Percentiles rank a stretch among this genome's conserved stretches.
Conservation (phyloP, 345 rosid species). For the Ailanthus altissimus region DNA sequence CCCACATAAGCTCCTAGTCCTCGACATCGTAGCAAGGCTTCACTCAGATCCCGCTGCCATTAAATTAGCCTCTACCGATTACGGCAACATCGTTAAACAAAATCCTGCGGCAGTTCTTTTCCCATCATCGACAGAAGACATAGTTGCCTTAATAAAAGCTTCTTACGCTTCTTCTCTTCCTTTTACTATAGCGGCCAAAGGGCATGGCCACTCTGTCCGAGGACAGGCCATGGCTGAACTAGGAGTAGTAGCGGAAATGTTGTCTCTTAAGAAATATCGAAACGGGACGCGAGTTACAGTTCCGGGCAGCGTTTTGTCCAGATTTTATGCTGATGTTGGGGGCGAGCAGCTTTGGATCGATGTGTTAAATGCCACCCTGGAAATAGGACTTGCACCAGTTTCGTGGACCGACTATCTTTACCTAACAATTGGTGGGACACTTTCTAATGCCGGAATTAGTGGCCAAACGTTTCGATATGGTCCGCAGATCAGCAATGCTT, state of each 20-base stretch:
- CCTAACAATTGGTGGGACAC: conserved; percentile 90
- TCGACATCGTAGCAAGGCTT: conserved; percentile 32
- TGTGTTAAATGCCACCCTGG: conserved; percentile 49
- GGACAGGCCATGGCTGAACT: conserved; percentile 77
- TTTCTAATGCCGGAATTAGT: conserved; percentile 90
- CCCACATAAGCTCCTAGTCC: conserved; percentile 23
- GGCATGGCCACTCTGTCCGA: conserved; percentile 65
- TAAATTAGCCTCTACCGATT: conserved; percentile 55
- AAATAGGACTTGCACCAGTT: conserved; percentile 65
- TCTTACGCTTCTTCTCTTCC: conserved; percentile 39
- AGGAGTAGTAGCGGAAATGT: conserved; percentile 81
- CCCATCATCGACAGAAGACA: conserved; percentile 59
- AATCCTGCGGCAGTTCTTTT: conserved; percentile 64
- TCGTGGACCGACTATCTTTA: conserved; percentile 89
- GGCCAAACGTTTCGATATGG: conserved; percentile 90
- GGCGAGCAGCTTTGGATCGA: conserved; percentile 84
- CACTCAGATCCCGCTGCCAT: conserved; percentile 45
- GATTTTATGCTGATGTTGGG: conserved; percentile 66
- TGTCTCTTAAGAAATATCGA: conserved; percentile 33
- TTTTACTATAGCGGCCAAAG: conserved; percentile 69
- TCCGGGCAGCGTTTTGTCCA: conserved; percentile 15
- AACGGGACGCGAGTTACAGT: conserved; percentile 31
- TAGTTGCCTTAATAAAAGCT: conserved; percentile 43
- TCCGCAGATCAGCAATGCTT: conserved; percentile 92
- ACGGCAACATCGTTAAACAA: conserved; percentile 56